Base-by-base conservation (phyloP, 2,329 filamentous ascomycete species). In the Blastomyces emzantsi region DNA sequence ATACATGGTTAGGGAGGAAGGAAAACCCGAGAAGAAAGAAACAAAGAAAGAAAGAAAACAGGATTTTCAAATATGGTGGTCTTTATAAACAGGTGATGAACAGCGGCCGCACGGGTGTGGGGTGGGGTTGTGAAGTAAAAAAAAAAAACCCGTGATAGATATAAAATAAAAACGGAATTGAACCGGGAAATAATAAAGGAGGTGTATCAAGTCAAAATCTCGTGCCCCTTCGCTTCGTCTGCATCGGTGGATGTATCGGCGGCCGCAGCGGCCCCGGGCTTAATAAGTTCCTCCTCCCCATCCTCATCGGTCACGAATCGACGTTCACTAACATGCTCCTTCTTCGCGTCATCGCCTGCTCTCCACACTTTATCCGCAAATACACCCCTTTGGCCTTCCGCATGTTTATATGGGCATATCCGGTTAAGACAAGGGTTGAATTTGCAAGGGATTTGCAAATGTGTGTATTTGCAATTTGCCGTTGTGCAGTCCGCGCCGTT, bases 301-400 rank as follows among this genome's bases (percentile, higher is more conserved):
- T 81, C 80, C 58, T 90, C 87, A 64, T 90, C 86, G 0, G 68
- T 70, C 60, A 93, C 86, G 77, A 96, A 97, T 73, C 90, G 93
- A 70, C 92, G 83, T 76, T 96, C 90, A 72, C 91, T 96, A 60
- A 96, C 87, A 74, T 96, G 90, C 36, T 76, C 71, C 51, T 72
- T 70, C 61, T 69, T 66, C 19, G 66, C 67, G 13, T 69, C 67
- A 28, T 77, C 78, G 45, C 82, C 84, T 2, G 90, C 84, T 22
- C 87, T 92, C 93, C 93, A 97, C 36, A 95, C 90, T 78, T 96
- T 97, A 75, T 95, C 90, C 66, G 87, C 85, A 76, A 92, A 93
- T 17, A 84, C 85, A 60, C 90, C 91, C 69, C 90, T 86, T 79
- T 99, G 94, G 15, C 93, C 94, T 62, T 95, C 91, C 51, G 87